Conservation (phyloP, 1,284 basidiomycete genomes). For the Wallemia ichthyophaga region DNA sequence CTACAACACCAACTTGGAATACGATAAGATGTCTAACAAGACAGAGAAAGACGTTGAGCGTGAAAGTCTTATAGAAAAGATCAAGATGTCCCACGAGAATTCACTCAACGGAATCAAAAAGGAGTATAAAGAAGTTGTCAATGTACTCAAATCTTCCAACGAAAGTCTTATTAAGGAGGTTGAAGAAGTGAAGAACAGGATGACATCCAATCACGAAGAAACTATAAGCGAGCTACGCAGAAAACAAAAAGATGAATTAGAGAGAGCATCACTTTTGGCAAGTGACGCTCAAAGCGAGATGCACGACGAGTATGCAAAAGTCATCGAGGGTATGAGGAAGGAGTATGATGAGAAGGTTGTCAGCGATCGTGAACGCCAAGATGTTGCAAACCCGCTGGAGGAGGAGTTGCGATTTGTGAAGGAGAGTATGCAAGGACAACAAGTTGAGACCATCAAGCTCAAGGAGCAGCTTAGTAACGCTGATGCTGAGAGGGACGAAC, state of each 20-base stretch:
- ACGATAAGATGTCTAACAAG: constrained; percentile 1
- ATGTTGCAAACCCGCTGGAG: background rate
- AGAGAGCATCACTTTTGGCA: constrained; percentile 3
- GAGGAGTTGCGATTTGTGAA: background rate
- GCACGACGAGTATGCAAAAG: constrained; percentile 1
- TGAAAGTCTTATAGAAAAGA: background rate
- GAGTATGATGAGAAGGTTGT: constrained; percentile 1
- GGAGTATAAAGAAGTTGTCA: background rate
- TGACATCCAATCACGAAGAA: constrained; percentile 2
- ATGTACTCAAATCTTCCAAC: background rate
- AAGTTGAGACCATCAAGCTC: background rate
- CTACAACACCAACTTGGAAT: constrained; percentile 1
- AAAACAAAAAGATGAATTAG: background rate
- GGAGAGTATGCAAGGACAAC: background rate
- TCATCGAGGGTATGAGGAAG: background rate
- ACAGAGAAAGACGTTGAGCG: background rate
- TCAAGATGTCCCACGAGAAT: constrained; percentile 2
- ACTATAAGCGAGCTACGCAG: constrained; percentile 1
- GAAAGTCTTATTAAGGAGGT: background rate
- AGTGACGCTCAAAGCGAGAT: background rate
- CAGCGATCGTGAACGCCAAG: background rate
- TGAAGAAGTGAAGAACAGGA: background rate
- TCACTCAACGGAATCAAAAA: constrained; percentile 2
- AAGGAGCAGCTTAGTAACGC: background rate
- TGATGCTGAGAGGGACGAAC: background rate